Evolutionary conservation across 768 basidiomycete genomes (phyloP).

Genomic region (Steccherinum ochraceum): DNA sequence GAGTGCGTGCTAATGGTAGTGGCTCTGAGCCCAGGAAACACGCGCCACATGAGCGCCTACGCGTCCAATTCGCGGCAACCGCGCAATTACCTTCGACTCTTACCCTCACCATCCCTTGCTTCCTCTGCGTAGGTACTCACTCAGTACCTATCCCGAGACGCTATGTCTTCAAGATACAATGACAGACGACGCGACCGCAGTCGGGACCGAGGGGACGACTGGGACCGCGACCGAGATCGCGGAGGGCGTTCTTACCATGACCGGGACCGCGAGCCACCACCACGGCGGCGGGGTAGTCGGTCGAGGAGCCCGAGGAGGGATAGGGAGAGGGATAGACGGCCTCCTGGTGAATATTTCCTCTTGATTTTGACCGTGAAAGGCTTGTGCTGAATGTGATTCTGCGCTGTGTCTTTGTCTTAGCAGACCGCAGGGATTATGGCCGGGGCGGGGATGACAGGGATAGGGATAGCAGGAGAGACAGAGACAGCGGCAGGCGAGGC

Average conservation of each 20-base stretch:
- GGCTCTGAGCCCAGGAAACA: no score
- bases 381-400: not conserved
- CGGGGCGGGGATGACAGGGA: slow-evolving; percentile 25
- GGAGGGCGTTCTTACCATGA: slow-evolving; percentile 13
- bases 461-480: slow-evolving; percentile 24
- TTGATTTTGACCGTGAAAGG: not conserved
- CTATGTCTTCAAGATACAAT: slow-evolving; percentile 16
- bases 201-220: slow-evolving; percentile 18
- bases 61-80: no score
- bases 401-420: not conserved
- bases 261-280: slow-evolving; percentile 12
- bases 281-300: slow-evolving; percentile 16
- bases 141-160: no score
- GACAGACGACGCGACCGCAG: slow-evolving; percentile 24
- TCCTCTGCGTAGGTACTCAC: no score
- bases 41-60: not conserved
- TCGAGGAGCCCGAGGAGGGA: slow-evolving; percentile 20
- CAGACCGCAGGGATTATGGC: slow-evolving; percentile 22
- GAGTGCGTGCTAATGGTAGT: no score
- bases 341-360: slow-evolving; percentile 7
- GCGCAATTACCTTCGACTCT: not conserved
- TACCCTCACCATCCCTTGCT: not conserved
- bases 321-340: slow-evolving; percentile 14
- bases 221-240: slow-evolving; percentile 13
- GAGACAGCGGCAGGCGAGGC: slow-evolving; percentile 52